These are phyloP conservation scores for Ilex aquifolium DNA, from an alignment of 257 asterid species.

Conservation along the genomic window DNA sequence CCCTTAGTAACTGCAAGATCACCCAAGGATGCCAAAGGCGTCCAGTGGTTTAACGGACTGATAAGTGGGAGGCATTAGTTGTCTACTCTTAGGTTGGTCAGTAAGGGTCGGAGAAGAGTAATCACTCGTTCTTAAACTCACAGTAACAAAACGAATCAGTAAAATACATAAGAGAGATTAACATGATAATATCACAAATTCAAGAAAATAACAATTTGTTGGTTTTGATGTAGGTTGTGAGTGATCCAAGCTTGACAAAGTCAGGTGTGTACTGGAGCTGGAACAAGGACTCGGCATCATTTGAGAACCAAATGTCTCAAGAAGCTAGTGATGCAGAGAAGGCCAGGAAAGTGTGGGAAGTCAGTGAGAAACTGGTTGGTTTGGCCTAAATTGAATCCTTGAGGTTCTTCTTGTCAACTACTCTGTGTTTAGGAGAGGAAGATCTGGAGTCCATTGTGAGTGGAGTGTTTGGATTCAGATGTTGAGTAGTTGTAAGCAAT, in stretches of 20 bases:
- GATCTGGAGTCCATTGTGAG: not conserved
- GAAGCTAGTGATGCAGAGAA: slow-evolving; percentile 82
- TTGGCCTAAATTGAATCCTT: slow-evolving; percentile 28
- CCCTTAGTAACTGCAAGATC: too few relatives aligned
- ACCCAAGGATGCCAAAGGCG: too few relatives aligned
- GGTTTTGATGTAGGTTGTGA: slow-evolving; percentile 52
- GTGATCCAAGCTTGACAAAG: slow-evolving; percentile 89
- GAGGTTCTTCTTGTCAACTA: slow-evolving; percentile 3
- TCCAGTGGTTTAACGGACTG: too few relatives aligned
- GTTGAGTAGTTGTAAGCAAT: not conserved
- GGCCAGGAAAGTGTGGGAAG: slow-evolving; percentile 85
- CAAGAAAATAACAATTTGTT: not conserved
- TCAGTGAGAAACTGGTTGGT: slow-evolving; percentile 87
- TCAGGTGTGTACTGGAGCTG: slow-evolving; percentile 99
- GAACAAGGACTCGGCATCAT: slow-evolving; percentile 88
- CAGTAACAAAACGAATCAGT: too few relatives aligned
- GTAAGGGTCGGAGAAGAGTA: too few relatives aligned
- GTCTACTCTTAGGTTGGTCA: too few relatives aligned
- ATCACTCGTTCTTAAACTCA: too few relatives aligned
- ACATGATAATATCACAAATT: not conserved
- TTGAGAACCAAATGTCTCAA: slow-evolving; percentile 76
- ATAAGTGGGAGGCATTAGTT: too few relatives aligned
- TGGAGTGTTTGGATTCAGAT: not conserved
- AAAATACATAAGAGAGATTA: too few relatives aligned
- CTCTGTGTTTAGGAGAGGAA: not conserved